Percentiles rank a stretch among this genome's conserved stretches.
These are phyloP conservation scores for Seminavis robusta DNA, from an alignment of 108 stramenopile genomes.

Conservation along the genomic window DNA sequence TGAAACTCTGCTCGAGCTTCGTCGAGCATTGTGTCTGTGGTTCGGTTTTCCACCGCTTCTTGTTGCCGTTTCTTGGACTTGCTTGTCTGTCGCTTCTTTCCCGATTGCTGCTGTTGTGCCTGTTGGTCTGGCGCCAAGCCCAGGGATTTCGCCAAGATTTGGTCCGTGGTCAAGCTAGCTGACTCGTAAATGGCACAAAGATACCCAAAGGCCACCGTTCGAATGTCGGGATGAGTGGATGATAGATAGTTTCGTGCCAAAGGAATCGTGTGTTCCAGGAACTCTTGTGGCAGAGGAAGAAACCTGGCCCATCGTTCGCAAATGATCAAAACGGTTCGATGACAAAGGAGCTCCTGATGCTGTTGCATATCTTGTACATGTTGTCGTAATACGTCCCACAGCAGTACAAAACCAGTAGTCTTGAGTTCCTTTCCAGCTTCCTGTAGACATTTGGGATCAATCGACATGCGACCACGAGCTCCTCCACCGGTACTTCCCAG, in stretches of 20 bases:
- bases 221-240: background rate
- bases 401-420: conserved; percentile 43
- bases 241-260: conserved; percentile 6
- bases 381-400: conserved; percentile 38
- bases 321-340: background rate
- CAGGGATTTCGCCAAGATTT: conserved; percentile 54
- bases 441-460: conserved; percentile 67
- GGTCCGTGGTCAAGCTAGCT: conserved; percentile 53
- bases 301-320: conserved; percentile 74
- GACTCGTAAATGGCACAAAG: conserved; percentile 71
- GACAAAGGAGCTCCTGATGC: conserved; percentile 4
- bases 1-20: conserved; percentile 52
- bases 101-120: conserved; percentile 26
- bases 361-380: conserved; percentile 4
- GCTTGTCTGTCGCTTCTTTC: conserved; percentile 54
- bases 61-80: conserved; percentile 69
- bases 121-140: conserved; percentile 33
- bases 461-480: conserved; percentile 51
- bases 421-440: conserved; percentile 65
- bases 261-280: conserved; percentile 36
- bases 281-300: conserved; percentile 52
- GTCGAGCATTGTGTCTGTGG: conserved; percentile 23
- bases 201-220: conserved; percentile 30
- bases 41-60: conserved; percentile 36
- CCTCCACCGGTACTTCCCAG: conserved; percentile 55